Conservation (phyloP, 257 asterid genomes). For the Nicotiana obtusifolia region DNA sequence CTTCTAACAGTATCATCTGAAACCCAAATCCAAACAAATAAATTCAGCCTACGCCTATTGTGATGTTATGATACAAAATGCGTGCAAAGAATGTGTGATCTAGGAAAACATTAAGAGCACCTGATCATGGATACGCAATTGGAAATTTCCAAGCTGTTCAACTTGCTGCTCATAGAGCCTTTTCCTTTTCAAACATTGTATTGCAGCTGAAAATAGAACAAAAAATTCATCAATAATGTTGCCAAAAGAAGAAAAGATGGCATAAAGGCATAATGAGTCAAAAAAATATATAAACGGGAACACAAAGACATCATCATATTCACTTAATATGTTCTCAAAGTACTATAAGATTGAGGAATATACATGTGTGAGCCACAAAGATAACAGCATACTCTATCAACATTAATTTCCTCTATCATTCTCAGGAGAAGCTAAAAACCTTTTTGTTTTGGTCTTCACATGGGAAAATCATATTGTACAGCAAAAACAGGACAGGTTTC, state of each 20-base stretch:
- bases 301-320: background rate
- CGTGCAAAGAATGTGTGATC: background rate
- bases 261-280: background rate
- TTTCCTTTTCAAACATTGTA: constrained; percentile 78
- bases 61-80: background rate
- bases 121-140: constrained; percentile 82
- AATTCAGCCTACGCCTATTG: background rate
- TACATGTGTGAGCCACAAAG: background rate
- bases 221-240: background rate
- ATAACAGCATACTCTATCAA: background rate
- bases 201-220: constrained; percentile 48
- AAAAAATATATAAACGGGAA: background rate
- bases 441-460: background rate
- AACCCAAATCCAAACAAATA: background rate
- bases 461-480: background rate
- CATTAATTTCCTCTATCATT: background rate
- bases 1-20: constrained; percentile 86
- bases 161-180: constrained; percentile 77
- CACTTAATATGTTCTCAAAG: background rate
- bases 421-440: background rate
- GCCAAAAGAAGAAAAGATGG: background rate
- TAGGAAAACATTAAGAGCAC: constrained; percentile 24
- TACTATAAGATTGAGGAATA: background rate
- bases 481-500: no score
- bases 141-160: constrained; percentile 80